A percentile compares a stretch with the other conserved stretches of the same genome.
Conservation (phyloP, 345 rosid species). For the Moricandia moricandioides region DNA sequence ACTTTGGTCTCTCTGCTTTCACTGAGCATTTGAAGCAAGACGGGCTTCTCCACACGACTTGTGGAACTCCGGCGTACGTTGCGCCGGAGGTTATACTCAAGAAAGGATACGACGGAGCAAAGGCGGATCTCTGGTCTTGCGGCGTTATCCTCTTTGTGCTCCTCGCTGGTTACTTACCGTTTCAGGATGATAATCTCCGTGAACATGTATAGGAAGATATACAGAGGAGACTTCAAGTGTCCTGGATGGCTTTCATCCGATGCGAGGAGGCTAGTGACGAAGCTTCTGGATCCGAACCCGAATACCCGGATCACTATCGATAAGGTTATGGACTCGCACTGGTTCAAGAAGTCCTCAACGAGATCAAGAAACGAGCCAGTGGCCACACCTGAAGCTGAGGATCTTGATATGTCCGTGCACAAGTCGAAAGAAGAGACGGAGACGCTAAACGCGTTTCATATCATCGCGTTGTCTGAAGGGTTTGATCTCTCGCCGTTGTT, state of each 20-base stretch:
- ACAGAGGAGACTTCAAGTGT: slow-evolving; percentile 85
- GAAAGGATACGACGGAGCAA: slow-evolving; percentile 89
- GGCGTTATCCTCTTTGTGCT: slow-evolving; percentile 86
- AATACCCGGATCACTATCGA: slow-evolving; percentile 48
- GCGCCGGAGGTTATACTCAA: slow-evolving; percentile 87
- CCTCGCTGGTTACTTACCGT: slow-evolving; percentile 84
- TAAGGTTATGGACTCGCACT: slow-evolving; percentile 68
- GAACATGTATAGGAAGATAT: slow-evolving; percentile 81
- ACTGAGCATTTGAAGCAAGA: slow-evolving; percentile 75
- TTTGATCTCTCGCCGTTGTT: slow-evolving; percentile 83
- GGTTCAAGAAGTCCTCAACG: slow-evolving; percentile 63
- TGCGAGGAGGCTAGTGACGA: slow-evolving; percentile 63
- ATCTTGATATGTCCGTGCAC: slow-evolving; percentile 5
- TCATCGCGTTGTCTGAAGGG: slow-evolving; percentile 81
- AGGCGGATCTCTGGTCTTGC: slow-evolving; percentile 93
- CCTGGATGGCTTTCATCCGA: slow-evolving; percentile 89
- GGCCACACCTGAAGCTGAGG: slow-evolving; percentile 31
- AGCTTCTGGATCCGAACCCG: slow-evolving; percentile 88
- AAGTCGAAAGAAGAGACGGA: slow-evolving; percentile 50
- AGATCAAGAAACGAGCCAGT: slow-evolving; percentile 26
- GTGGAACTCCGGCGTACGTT: slow-evolving; percentile 92
- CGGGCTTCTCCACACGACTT: slow-evolving; percentile 75
- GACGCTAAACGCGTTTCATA: slow-evolving; percentile 81
- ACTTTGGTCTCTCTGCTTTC: slow-evolving; percentile 84
- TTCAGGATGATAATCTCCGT: slow-evolving; percentile 76